Base-by-base conservation (phyloP, 106 monocot genomes). In the Dioscorea dumetorum region DNA sequence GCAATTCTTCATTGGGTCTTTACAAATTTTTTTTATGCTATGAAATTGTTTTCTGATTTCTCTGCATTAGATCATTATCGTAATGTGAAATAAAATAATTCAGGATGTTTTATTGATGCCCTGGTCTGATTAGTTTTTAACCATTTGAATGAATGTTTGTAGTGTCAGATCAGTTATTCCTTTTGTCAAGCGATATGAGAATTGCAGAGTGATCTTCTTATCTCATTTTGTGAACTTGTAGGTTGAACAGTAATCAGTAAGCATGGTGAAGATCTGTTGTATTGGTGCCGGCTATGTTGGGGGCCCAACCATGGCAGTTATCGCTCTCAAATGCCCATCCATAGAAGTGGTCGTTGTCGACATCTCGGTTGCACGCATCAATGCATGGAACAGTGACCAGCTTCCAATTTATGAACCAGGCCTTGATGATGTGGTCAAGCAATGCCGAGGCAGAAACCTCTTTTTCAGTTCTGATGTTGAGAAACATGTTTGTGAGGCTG, bases 251-350 rank as follows among this genome's bases (percentile, higher is more conserved):
- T 21, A 33, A 52, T 50, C 49, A 22, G 54, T 21, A 33, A 74
- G 71, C 35, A 80, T 80, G 80, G 80, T 80, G 80, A 80, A 80
- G 75, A 70, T 80, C 66, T 80, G 75, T 67, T 80, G 80, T 53
- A 71, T 80, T 33, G 80, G 80, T 13, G 80, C 80, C 33, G 80
- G 80, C 51, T 80, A 80, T 70, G 80, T 80, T 31, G 80, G 80
- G 21, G 80, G 80, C 18, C 80, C 80, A 48, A 80, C 80, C 50
- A 80, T 80, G 80, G 80, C 80, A 24, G 81, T 81, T 57, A 81
- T 81, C 34, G 81, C 81, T 12, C 67, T 76, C 67, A 81, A 81
- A 58, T 81, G 81, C 62, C 76, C 81, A 22, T 70, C 71, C 5
- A 76, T 81, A 8, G 81, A 81, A 68, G 81, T 81, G 17, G 81